Evolutionary conservation across 2,329 filamentous ascomycete genomes (phyloP).

Genomic region (Ceratocystis cubensis): DNA sequence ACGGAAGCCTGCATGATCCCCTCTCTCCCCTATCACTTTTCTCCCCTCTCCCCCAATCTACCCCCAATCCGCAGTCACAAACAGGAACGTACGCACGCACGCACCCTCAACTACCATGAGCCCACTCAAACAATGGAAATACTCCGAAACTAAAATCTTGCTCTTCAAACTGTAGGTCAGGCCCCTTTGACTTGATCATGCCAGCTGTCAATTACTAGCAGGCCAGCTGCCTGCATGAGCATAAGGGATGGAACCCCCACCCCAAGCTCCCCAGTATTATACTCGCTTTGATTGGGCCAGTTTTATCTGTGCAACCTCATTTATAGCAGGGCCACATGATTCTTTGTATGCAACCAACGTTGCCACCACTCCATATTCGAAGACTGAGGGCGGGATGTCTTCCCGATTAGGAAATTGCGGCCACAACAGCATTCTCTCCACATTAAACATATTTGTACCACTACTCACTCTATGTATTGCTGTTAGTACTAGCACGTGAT

Average conservation of each 20-base stretch:
- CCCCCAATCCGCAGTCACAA: not conserved
- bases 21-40: not conserved
- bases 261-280: slow-evolving; percentile 1
- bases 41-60: not conserved
- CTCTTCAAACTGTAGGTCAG: not conserved
- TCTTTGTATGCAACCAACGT: not conserved
- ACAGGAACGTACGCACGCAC: not conserved
- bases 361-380: no score
- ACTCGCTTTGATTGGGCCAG: not conserved
- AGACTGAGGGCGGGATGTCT: no score
- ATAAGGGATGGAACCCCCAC: not conserved
- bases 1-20: slow-evolving; percentile 4
- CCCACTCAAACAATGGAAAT: slow-evolving; percentile 2
- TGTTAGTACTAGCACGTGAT: no score
- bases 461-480: no score
- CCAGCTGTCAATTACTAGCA: not conserved
- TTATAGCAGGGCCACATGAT: not conserved
- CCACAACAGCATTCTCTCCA: no score
- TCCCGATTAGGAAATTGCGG: no score
- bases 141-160: not conserved
- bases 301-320: not conserved
- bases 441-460: no score
- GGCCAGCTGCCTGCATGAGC: not conserved
- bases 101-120: not conserved
- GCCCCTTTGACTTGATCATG: no score